A percentile compares a stretch with the other conserved stretches of the same genome.
phyloP scores from a whole-genome alignment of 129 eudicot genomes.

The Centaurea solstitialis region DNA sequence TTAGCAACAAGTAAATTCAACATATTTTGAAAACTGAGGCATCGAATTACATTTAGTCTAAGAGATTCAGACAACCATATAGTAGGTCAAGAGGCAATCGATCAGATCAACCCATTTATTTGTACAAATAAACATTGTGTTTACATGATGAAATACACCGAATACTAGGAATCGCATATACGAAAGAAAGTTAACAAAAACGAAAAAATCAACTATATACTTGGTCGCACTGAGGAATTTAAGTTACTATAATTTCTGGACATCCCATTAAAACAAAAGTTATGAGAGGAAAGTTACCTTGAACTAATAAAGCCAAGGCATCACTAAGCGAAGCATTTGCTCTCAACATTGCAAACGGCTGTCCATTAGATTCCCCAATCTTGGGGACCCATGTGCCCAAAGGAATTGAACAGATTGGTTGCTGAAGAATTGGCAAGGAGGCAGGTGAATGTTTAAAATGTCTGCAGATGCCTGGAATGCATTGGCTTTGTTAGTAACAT shows the following conservation, averaged over 20 bases:
- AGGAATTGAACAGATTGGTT: conserved; percentile 76
- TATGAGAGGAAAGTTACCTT: conserved; percentile 47
- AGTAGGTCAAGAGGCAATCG: neutral
- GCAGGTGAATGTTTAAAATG: conserved; percentile 73
- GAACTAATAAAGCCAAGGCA: conserved; percentile 63
- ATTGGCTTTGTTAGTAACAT: conserved; percentile 24
- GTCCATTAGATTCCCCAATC: conserved; percentile 65
- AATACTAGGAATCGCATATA: too few species aligned
- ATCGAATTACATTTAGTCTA: neutral
- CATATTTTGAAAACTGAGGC: neutral
- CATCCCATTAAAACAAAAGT: neutral
- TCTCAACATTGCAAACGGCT: conserved; percentile 74
- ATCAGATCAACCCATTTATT: neutral
- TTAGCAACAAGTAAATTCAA: neutral
- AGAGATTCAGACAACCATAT: neutral
- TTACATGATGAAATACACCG: too few species aligned
- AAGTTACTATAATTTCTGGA: neutral
- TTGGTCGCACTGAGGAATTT: neutral
- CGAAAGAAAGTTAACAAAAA: neutral
- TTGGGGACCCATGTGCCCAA: conserved; percentile 93
- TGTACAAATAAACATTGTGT: too few species aligned
- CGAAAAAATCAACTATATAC: neutral
- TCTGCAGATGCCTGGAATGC: conserved; percentile 72
- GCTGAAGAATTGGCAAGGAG: conserved; percentile 81
- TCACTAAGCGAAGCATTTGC: conserved; percentile 76